Evolutionary conservation across 495 filamentous ascomycete genomes (phyloP).

Genomic region (Parachaetomium inaequale): DNA sequence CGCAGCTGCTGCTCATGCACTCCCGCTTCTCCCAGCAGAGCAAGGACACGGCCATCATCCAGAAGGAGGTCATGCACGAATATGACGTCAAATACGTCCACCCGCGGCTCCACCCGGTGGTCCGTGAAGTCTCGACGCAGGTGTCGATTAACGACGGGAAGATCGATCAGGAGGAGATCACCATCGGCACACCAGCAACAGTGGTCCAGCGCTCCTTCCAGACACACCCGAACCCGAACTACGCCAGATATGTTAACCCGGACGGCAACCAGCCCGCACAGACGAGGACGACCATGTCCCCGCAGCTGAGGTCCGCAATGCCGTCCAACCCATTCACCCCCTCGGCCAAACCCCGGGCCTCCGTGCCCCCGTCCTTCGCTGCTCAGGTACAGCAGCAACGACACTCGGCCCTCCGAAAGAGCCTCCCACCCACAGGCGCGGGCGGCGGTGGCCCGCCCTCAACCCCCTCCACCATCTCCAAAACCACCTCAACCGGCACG

Average conservation of each 20-base stretch:
- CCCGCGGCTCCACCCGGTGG: conserved; percentile 73
- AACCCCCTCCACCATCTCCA: background rate
- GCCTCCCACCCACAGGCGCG: conserved; percentile 2
- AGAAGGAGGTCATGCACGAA: conserved; percentile 88
- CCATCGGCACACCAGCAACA: conserved; percentile 71
- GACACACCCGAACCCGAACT: conserved; percentile 85
- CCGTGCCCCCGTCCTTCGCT: conserved; percentile 3
- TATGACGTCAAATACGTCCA: conserved; percentile 96
- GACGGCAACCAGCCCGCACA: conserved; percentile 40
- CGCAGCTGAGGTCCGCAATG: conserved; percentile 20
- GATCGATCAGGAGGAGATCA: conserved; percentile 54
- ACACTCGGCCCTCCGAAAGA: conserved; percentile 20
- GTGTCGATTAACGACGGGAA: conserved; percentile 46
- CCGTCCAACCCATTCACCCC: conserved; percentile 34
- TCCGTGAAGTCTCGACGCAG: conserved; percentile 82
- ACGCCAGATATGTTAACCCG: conserved; percentile 72
- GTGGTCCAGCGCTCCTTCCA: conserved; percentile 77
- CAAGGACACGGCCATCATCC: conserved; percentile 78
- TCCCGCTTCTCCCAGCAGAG: conserved; percentile 73
- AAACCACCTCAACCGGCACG: conserved; percentile 11
- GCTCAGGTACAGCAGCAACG: conserved; percentile 19
- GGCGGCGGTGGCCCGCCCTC: background rate
- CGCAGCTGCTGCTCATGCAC: conserved; percentile 69
- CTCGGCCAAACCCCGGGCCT: conserved; percentile 18
- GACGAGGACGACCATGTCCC: conserved; percentile 25